Base-by-base conservation (phyloP, 441 rosid genomes). In the Mallotus japonicus region DNA sequence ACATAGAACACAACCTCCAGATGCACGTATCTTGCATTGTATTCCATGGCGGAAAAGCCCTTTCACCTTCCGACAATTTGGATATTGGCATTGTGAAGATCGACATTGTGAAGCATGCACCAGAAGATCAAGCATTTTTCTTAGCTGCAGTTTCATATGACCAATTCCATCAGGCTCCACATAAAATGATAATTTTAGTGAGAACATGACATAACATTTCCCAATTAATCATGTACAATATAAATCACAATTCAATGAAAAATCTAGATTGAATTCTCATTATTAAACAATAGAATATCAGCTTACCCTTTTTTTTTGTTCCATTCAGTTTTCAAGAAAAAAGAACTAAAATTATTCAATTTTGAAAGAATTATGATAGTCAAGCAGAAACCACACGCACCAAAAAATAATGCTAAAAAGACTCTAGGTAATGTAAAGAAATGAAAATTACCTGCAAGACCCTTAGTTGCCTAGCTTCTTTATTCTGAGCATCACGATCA, bases 71-170 rank as follows among this genome's bases (percentile, higher is more conserved):
- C 98, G 93, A 82, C 99, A 96, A 83, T 93, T 92, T 3, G 99
- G 98, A 77, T 96, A 96, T 76, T 93, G 98, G 65, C 99, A 96
- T 62, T 83, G 85, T 14, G 90, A 79, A 5, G 96, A 89, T 65
- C 98, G 97, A 44, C 99, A 96, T 78, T 90, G 93, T 67, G 98
- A 92, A 67, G 99, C 99, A 74, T 96, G 99, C 77, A 96, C 98
- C 78, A 96, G 84, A 76, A 96, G 98, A 84, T 96, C 98, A 65
- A 96, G 98, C 99, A 96, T 96, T 84, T 88, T 93, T 86, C 99
- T 86, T 40, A 93, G 96, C 99, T 96, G 97, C 85, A 89, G 80
- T 70, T 60, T 62, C 34, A 64, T 74, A 66, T 22, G 74, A 63
- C 40, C 75, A 71, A 40, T 13, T 34, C 44, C 6, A 62, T 76